phyloP scores from a whole-genome alignment of 768 basidiomycete species.

The Rhizopogon vesiculosus region DNA sequence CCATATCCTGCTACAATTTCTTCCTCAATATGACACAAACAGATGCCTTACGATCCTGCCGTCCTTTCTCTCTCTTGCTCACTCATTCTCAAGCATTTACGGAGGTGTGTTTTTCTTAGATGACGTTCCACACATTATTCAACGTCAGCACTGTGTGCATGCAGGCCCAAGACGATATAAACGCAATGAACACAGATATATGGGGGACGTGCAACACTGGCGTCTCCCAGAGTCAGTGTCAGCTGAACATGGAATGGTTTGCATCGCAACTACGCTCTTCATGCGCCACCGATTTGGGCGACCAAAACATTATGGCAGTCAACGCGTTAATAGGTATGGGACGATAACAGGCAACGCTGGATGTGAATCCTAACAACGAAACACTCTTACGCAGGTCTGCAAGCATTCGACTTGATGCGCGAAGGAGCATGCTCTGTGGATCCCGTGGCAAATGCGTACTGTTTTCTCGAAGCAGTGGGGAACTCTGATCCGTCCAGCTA shows the following conservation, averaged over 20 bases:
- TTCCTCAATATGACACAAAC: conserved; percentile 71
- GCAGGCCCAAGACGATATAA: conserved; percentile 63
- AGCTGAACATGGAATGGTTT: conserved; percentile 66
- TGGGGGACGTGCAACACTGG: conserved; percentile 81
- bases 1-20: conserved; percentile 59
- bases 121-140: background rate
- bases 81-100: conserved; percentile 51
- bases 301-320: conserved; percentile 46
- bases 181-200: conserved; percentile 59
- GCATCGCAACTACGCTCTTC: conserved; percentile 39
- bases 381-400: conserved; percentile 40
- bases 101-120: conserved; percentile 35
- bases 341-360: background rate
- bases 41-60: conserved; percentile 61
- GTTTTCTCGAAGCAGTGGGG: conserved; percentile 63
- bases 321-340: conserved; percentile 52
- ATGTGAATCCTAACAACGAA: background rate
- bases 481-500: conserved; percentile 56
- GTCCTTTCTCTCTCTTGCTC: conserved; percentile 67
- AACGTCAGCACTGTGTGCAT: conserved; percentile 7
- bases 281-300: conserved; percentile 54
- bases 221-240: conserved; percentile 44
- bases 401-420: conserved; percentile 60
- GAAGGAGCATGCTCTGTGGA: conserved; percentile 56
- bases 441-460: conserved; percentile 59